Base-by-base conservation (phyloP, 331 rosid species). In the Telfairia occidentalis region DNA sequence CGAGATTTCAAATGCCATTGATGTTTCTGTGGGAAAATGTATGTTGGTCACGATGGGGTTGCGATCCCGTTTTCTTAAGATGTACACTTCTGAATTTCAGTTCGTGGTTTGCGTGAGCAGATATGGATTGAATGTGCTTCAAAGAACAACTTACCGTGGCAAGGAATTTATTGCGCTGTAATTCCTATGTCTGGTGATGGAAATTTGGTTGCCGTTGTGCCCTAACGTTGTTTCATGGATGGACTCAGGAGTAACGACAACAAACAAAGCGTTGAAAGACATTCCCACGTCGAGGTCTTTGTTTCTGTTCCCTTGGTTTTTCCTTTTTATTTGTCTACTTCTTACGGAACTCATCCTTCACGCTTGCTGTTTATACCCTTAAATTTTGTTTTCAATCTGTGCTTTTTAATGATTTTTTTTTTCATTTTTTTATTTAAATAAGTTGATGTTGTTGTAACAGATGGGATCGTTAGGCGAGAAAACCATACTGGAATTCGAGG, bases 211-310 rank as follows among this genome's bases (percentile, higher is more conserved):
- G 70, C 74, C 65, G 15, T 71, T 57, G 70, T 74, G 83, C 55
- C 75, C 40, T 81, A 81, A 78, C 40, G 38, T 19, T 21, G 19
- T 35, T 46, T 49, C 74, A 84, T 83, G 86, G 87, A 78, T 49
- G 63, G 78, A 28, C 34, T 35, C 71, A 46, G 52, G 23, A 26
- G 16, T 78, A 73, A 55, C 35, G 45, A 43, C 69, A 19, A 34
- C 58, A 30, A 76, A 5, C 65, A 82, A 67, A 35, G 57, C 74
- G 74, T 78, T 72, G 73, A 29, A 21, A 54, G 79, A 29, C 82
- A 83, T 71, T 86, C 83, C 19, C 80, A 70, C 11, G 59, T 74
- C 11, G 86, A 82, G 84, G 87, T 81, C 11, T n/a, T 48, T 15
- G 65, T 55, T 53, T 54, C 19, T 16, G n/a, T 35, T 61, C n/a